phyloP scores from a whole-genome alignment of 208 protist species.

The Trypanosoma theileri region DNA sequence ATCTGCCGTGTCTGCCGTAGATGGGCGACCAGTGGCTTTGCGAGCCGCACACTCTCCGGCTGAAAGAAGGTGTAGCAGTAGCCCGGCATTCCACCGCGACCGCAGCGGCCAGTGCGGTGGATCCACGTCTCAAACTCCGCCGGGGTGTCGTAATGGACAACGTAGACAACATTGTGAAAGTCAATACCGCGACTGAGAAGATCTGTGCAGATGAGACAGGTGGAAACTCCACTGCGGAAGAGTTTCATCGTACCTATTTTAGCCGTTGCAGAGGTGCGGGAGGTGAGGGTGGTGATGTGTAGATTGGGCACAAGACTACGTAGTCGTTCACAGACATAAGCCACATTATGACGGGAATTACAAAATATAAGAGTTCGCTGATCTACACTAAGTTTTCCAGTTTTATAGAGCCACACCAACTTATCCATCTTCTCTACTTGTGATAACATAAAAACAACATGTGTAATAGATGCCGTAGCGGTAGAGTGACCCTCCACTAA shows the following conservation, averaged over 20 bases:
- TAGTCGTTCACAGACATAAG: slow-evolving; percentile 67
- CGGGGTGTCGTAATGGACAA: slow-evolving; percentile 98
- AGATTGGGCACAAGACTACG: slow-evolving; percentile 39
- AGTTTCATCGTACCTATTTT: slow-evolving; percentile 81
- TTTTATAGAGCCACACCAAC: slow-evolving; percentile 70
- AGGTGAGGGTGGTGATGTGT: slow-evolving; percentile 65
- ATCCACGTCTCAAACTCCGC: slow-evolving; percentile 95
- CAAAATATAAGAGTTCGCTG: slow-evolving; percentile 86
- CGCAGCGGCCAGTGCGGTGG: slow-evolving; percentile 96
- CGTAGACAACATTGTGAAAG: slow-evolving; percentile 96
- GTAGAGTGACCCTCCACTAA: slow-evolving; percentile 6
- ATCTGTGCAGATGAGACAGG: slow-evolving; percentile 97
- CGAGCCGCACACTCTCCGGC: slow-evolving; percentile 75
- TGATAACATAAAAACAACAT: slow-evolving; percentile 71
- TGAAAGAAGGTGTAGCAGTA: slow-evolving; percentile 88
- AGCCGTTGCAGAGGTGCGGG: slow-evolving; percentile 52
- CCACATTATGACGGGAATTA: slow-evolving; percentile 85
- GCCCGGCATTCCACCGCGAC: slow-evolving; percentile 72
- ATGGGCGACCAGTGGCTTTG: slow-evolving; percentile 79
- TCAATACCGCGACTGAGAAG: slow-evolving; percentile 97
- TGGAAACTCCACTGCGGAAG: slow-evolving; percentile 91
- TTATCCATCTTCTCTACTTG: slow-evolving; percentile 74
- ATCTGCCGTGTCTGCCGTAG: slow-evolving; percentile 73
- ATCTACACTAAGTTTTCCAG: slow-evolving; percentile 51
- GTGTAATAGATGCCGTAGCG: slow-evolving; percentile 28